Base-by-base conservation (phyloP, 164 flowering plant species). In the Macadamia integrifolia region DNA sequence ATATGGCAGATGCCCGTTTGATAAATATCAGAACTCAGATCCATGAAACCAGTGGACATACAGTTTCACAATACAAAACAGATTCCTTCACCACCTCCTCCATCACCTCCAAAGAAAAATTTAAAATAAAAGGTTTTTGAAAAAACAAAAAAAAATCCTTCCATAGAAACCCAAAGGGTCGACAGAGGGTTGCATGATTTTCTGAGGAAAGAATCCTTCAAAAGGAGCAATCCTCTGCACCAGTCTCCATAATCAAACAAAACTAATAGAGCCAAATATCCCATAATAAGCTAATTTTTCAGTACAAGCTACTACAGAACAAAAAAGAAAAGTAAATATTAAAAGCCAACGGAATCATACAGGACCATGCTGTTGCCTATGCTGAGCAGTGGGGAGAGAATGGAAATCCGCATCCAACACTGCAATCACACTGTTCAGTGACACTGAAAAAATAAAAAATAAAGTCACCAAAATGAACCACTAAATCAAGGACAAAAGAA, bases 331-430 rank as follows among this genome's bases (percentile, higher is more conserved):
- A 11, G 8, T 3, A 46, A 46, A 46, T 46, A 11, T 8, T 11
- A 29, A 65, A 10, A 65, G 58, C 49, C 12, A 42, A 55, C 48
- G 65, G 58, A 58, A 71, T 87, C 94, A 79, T 89, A 95, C 99
- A 58, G 98, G 97, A 68, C 99, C 97, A 82, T 91, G 84, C 71
- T 88, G 97, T 76, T 88, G 96, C 65, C 98, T 80, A 77, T 92
- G 98, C 75, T 87, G 91, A 49, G 80, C 80, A 43, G 99, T 82
- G 72, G 98, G 94, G 66, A 95, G 93, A 67, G 97, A 90, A 80
- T 92, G 99, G 79, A 95, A 95, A 82, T 95, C 99, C 30, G 97
- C 96, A 84, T 95, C 99, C 84, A 95, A 69, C 43, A 95, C 96
- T 1, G 99, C 96, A 79, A 95, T 95, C 63, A 95, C 96, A 73